Conservation (phyloP, 257 asterid genomes). For the Plantago ovata region DNA sequence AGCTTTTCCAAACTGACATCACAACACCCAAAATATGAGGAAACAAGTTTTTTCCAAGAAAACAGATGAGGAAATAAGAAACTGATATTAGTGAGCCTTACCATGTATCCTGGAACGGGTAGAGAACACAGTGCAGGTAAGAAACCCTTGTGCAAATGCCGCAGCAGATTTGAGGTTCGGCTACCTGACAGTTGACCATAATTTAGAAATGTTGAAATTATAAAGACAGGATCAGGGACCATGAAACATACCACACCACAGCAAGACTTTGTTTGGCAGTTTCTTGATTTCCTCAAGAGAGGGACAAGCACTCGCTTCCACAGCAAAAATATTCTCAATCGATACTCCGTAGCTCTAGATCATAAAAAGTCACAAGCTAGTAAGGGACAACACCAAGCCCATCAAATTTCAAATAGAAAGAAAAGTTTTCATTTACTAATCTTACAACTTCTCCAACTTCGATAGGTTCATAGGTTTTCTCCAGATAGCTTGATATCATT, state of each 20-base stretch:
- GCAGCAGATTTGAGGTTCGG: conserved; percentile 62
- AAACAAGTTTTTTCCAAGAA: no score
- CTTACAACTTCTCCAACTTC: conserved; percentile 76
- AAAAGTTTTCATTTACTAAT: background rate
- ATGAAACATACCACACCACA: conserved; percentile 79
- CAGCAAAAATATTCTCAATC: conserved; percentile 55
- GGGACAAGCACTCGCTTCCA: conserved; percentile 70
- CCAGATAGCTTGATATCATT: conserved; percentile 69
- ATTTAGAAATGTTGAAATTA: background rate
- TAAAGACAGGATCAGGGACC: no score
- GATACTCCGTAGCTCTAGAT: conserved; percentile 78
- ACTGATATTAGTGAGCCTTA: conserved; percentile 12
- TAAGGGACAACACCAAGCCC: background rate
- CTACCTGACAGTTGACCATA: conserved; percentile 36
- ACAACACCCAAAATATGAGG: no score
- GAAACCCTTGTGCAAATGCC: conserved; percentile 83
- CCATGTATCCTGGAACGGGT: conserved; percentile 90
- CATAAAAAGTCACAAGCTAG: background rate
- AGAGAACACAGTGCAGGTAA: conserved; percentile 64
- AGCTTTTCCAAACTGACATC: conserved; percentile 76
- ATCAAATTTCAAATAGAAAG: background rate
- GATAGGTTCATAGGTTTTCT: conserved; percentile 72
- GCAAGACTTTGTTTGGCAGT: conserved; percentile 61
- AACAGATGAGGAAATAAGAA: background rate
- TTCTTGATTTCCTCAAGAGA: conserved; percentile 58